Percentiles rank a stretch among this genome's conserved stretches.
Evolutionary conservation across 345 rosid species (phyloP).

Genomic region (Angophora floribunda): DNA sequence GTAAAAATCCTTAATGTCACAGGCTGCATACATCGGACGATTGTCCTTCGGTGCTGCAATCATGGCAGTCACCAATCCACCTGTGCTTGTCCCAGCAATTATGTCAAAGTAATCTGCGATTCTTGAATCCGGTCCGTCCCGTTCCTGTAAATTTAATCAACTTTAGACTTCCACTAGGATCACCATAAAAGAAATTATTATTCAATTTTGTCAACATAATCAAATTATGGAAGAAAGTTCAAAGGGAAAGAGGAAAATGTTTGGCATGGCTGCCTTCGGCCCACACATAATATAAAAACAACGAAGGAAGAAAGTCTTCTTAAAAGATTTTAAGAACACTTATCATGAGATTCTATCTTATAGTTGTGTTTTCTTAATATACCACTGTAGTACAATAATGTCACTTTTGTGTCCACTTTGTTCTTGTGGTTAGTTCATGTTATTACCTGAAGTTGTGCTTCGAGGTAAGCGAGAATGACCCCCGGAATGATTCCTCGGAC

Average conservation of each 20-base stretch:
- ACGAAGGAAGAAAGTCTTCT: not conserved
- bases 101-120: not conserved
- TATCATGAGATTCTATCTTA: not conserved
- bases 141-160: not conserved
- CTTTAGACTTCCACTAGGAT: not conserved
- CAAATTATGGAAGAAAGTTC: not conserved
- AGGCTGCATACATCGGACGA: not conserved
- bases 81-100: not conserved
- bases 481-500: not conserved
- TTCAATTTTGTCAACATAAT: not conserved
- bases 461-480: not conserved
- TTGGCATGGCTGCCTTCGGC: not conserved
- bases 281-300: not conserved
- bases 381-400: not conserved
- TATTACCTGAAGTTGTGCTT: not conserved
- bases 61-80: not conserved
- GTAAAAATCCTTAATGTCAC: not conserved
- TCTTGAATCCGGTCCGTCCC: not conserved
- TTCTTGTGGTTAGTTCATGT: not conserved
- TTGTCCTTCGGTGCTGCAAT: not conserved
- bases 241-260: not conserved
- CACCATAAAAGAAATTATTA: not conserved
- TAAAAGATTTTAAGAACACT: not conserved
- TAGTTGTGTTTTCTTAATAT: not conserved
- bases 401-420: not conserved